Base-by-base conservation (phyloP, 352 stramenopile species). In the Phytophthora syringae region DNA sequence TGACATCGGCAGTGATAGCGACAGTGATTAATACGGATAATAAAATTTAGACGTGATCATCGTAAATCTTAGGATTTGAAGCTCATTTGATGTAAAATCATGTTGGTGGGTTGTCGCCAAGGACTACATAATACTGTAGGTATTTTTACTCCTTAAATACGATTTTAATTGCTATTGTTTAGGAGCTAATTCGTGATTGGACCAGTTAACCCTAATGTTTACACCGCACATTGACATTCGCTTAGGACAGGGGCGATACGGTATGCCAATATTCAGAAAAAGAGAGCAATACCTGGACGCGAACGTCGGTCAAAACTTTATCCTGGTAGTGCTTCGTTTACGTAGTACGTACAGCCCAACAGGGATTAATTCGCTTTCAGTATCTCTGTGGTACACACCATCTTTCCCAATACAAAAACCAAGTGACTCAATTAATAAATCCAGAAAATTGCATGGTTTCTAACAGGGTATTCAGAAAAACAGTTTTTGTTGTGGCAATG, bases 41-140 rank as follows among this genome's bases (percentile, higher is more conserved):
- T 40, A 52, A 52, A 40, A 40, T 25, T 39, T 24, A 39, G 32
- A 25, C 21, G 3, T 16, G 5, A 52, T 40, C 7, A 40, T 40
- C 13, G 27, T 40, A 52, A 52, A 24, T 25, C 24, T 24, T 40
- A 25, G 24, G 4, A 40, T 40, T 39, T 52, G 2, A 0, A 15
- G 3, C 24, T 25, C 45, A 52, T 52, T 40, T 40, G 45, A 16
- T 16, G 6, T 2, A 3, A 39, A 16, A 39, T 39, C 32, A 16
- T 39, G 32, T 40, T 52, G 45, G 3, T 52, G 45, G 2, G 16
- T 37, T 52, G 25, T 40, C 24, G 45, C 45, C 45, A 25, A 40
- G 12, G 45, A 52, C 45, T 52, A 40, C 45, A 52, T 21, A 27
- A 40, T 52, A 40, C 45, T 24, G 45, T 52, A 56, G n/a, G n/a